Evolutionary conservation across 2,329 filamentous ascomycete genomes (phyloP), one percentile per base, ranked within the genome.

Genomic region (Phialophora expanda): DNA sequence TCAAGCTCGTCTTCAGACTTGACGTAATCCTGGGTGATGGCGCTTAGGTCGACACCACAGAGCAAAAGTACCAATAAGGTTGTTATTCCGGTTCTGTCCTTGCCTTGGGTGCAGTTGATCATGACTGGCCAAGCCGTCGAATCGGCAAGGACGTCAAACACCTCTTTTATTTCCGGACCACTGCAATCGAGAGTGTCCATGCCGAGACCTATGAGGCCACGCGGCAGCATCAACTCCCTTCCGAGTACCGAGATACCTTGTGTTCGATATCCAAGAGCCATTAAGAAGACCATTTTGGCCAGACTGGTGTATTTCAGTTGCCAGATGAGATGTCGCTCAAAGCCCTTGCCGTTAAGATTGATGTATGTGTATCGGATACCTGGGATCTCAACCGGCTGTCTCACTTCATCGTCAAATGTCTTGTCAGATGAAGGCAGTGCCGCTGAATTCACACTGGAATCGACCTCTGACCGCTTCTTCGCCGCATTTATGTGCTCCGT

Each of bases 61-160:
- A 90, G 79, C 73, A 94, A 82, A 22, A 96, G 79, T 0, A 90
- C 77, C 3, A 96, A 80, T 48, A 90, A 80, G 4, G 92, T 81
- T 11, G 91, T 81, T 12, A 96, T 80, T 0, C 93, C 93, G 1
- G 87, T 93, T 1, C 93, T 86, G 74, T 96, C 93, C 75, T 96
- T 97, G 65, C 93, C 93, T 73, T 96, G 92, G 0, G 92, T 95
- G 77, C 93, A 97, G 77, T 96, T 92, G 2, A 95, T 79, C 7
- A 96, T 75, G 0, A 88, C 77, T 0, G 92, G 92, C 69, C 88
- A 87, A 17, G 82, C 82, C 0, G 76, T 71, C 2, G 80, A 75
- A 0, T 82, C 75, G 9, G 82, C 78, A 64, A 97, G 87, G 0
- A 86, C 77, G 41, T 88, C 83, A 68, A 97, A 92, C 0, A 92